Evolutionary conservation across 2,329 filamentous ascomycete species (phyloP).

Genomic region (Cercospora sojina): DNA sequence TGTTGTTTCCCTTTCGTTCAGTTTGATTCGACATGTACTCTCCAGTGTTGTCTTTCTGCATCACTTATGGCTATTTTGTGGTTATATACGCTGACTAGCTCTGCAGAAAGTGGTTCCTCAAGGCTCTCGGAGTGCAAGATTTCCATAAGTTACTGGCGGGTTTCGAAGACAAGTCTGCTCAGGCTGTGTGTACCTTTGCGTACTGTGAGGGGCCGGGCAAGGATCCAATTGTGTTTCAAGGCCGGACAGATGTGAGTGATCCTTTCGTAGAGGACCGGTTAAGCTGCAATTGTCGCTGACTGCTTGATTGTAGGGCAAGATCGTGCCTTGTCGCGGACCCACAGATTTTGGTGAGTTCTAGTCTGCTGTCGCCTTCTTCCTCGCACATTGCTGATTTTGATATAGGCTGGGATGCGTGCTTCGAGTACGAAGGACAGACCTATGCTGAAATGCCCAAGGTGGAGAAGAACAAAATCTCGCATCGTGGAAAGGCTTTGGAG

Average conservation of each 20-base stretch:
- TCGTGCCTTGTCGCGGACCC: slow-evolving; percentile 80
- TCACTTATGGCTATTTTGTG: not conserved
- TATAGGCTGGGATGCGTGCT: slow-evolving; percentile 91
- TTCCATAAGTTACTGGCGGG: slow-evolving; percentile 87
- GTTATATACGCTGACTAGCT: not conserved
- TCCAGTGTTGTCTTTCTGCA: not conserved
- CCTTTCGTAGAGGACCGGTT: not conserved
- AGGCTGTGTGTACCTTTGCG: slow-evolving; percentile 94
- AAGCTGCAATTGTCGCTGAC: slow-evolving; percentile 16
- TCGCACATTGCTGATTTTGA: slow-evolving; percentile 12
- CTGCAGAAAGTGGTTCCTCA: slow-evolving; percentile 87
- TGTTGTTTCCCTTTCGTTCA: slow-evolving; percentile 34
- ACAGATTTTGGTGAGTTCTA: slow-evolving; percentile 70
- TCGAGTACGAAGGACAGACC: slow-evolving; percentile 89
- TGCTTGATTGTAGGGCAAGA: slow-evolving; percentile 59
- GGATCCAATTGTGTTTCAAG: slow-evolving; percentile 86
- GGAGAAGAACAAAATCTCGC: slow-evolving; percentile 89
- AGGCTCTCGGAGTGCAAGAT: slow-evolving; percentile 75
- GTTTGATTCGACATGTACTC: not conserved
- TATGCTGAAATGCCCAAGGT: slow-evolving; percentile 92
- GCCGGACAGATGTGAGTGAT: slow-evolving; percentile 69
- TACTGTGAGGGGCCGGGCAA: slow-evolving; percentile 83
- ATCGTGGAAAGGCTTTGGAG: slow-evolving; percentile 80
- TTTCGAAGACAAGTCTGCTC: slow-evolving; percentile 85
- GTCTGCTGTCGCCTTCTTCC: not conserved